A percentile compares a stretch with the other conserved stretches of the same genome.
Conservation (phyloP, 192 early-diverging fungal species). For the Gryganskiella cystojenkinii region DNA sequence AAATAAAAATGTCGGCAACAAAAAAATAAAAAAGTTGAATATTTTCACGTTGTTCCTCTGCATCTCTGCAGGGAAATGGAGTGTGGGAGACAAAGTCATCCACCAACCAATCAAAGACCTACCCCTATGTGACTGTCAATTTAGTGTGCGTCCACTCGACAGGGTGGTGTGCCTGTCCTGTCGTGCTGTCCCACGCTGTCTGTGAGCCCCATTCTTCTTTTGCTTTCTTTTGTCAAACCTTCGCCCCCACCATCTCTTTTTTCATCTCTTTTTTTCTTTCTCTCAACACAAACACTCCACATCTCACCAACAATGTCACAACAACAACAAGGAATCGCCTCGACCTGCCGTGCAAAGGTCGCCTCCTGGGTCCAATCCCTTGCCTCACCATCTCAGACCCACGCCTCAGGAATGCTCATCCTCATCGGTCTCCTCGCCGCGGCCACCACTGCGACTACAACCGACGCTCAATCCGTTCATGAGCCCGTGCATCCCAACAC, state of each 20-base stretch:
- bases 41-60: neutral
- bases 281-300: neutral
- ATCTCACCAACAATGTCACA: neutral
- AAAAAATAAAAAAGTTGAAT: neutral
- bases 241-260: neutral
- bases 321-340: constrained; percentile 1
- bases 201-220: neutral
- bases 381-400: constrained; percentile 45
- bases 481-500: neutral
- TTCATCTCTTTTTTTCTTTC: neutral
- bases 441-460: constrained; percentile 5
- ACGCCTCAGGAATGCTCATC: constrained; percentile 52
- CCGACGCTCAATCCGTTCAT: constrained; percentile 32
- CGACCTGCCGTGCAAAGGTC: constrained; percentile 28
- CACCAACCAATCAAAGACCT: too few relatives aligned
- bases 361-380: constrained; percentile 40
- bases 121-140: too few relatives aligned
- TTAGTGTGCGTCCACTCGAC: too few relatives aligned
- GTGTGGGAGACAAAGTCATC: too few relatives aligned
- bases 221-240: constrained; percentile 3
- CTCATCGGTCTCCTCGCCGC: constrained; percentile 44
- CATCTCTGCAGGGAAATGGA: too few relatives aligned
- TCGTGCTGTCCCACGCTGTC: too few relatives aligned
- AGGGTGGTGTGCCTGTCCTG: too few relatives aligned
- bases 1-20: neutral